Base-by-base conservation (phyloP, 306 rosid genomes). In the Leucaena leucocephala region DNA sequence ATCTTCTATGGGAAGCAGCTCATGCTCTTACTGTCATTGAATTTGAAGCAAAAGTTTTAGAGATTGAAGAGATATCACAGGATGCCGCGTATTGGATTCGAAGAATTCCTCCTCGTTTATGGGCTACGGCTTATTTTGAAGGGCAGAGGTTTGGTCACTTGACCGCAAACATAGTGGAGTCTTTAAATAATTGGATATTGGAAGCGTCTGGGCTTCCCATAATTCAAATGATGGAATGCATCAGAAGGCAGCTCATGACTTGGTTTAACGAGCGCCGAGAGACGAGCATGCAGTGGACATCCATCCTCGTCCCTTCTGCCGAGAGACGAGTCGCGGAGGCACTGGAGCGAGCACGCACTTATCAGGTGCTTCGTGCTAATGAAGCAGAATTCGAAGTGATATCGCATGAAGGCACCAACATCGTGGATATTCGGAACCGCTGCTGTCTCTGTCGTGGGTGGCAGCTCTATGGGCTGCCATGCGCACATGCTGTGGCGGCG, bases 61-160 rank as follows among this genome's bases (percentile, higher is more conserved):
- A 92, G 88, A 86, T 92, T 45, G 93, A 90, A 83, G 92, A 88
- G 80, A 87, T 88, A 76, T 92, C 97, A 49, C 97, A 84, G 84
- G 95, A 92, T 76, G 97, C 97, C 66, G 95, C 93, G 33, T 89
- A 81, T 73, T 92, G 97, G 97, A 92, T 92, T 65, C 83, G 93
- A 45, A 81, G 89, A 74, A 82, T 92, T 59, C 97, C 97, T 35
- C 87, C 97, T 78, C 93, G 93, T 14, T 71, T 88, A 48, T 92
- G 97, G 97, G 95, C 95, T 34, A 90, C 95, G n/a, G 97, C 97
- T 52, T 90, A 92, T 71, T 92, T 92, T 85, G 97, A 90, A 82
- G 97, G 97, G 48, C 92, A 93, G 33, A 70, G 97, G 62, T 92
- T 92, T 62, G 93, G 93, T 72, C 93, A 90, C 81, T 78, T 92